Evolutionary conservation across 78 protist species (phyloP).

Genomic region (Chrysochromulina parva): DNA sequence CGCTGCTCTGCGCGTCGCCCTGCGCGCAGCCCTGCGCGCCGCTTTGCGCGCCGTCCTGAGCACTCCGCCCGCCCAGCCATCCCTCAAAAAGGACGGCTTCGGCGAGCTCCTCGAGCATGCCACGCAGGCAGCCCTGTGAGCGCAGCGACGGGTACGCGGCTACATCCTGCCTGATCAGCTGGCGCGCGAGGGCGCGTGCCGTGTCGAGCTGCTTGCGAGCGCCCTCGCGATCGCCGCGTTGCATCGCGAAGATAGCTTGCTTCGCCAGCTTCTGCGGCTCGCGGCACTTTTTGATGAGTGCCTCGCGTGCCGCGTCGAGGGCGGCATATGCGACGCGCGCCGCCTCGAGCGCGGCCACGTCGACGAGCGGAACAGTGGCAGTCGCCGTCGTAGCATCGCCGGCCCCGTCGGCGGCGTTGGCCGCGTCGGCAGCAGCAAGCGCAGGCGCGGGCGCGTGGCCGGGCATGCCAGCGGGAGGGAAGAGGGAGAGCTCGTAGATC

Average conservation of each 20-base stretch:
- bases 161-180: neutral
- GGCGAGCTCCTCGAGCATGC: neutral
- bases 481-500: neutral
- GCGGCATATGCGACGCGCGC: neutral
- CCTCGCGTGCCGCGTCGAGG: neutral
- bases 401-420: neutral
- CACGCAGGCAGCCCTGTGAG: neutral
- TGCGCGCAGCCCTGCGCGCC: too few species aligned
- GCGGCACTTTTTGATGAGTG: neutral
- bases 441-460: too few species aligned
- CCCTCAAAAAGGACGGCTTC: neutral
- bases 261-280: neutral
- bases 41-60: neutral
- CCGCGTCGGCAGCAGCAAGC: neutral
- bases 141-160: neutral
- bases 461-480: neutral
- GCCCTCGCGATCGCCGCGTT: neutral
- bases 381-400: neutral
- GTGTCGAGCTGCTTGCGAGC: neutral
- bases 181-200: neutral
- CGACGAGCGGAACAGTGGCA: neutral
- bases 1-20: too few species aligned
- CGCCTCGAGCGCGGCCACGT: neutral
- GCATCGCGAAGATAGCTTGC: neutral
- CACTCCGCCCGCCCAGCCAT: too few species aligned